Evolutionary conservation across 768 basidiomycete species (phyloP).

Genomic region (Mycena indigotica): DNA sequence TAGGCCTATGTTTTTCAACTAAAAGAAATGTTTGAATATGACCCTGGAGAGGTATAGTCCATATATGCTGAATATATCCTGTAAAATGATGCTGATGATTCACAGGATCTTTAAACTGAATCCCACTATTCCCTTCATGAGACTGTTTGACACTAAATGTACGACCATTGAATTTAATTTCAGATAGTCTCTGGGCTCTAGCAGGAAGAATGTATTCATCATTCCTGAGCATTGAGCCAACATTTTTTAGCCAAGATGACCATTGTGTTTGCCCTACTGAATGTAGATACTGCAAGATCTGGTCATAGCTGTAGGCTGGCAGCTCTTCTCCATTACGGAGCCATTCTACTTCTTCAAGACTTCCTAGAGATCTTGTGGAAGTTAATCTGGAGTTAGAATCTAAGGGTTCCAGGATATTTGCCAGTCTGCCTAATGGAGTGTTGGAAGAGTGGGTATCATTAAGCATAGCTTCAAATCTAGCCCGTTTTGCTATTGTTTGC

Average conservation of each 20-base stretch:
- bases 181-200: slow-evolving; percentile 10
- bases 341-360: background rate
- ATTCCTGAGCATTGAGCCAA: background rate
- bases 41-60: slow-evolving; percentile 23
- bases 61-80: slow-evolving; percentile 23
- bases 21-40: slow-evolving; percentile 24
- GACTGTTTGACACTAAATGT: slow-evolving; percentile 23
- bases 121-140: slow-evolving; percentile 27
- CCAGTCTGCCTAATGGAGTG: background rate
- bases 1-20: slow-evolving; percentile 21
- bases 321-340: background rate
- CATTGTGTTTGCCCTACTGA: background rate
- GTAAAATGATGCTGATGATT: slow-evolving; percentile 8
- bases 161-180: slow-evolving; percentile 16
- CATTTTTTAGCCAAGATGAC: background rate
- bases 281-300: background rate
- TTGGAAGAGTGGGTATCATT: background rate
- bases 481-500: background rate
- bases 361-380: background rate
- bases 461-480: background rate
- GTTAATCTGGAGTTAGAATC: background rate
- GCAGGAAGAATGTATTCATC: slow-evolving; percentile 18
- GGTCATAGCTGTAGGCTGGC: background rate
- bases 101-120: slow-evolving; percentile 24
- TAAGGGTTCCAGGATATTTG: background rate